Evolutionary conservation across 1,284 basidiomycete genomes (phyloP).

Genomic region (Trametes hirsuta): DNA sequence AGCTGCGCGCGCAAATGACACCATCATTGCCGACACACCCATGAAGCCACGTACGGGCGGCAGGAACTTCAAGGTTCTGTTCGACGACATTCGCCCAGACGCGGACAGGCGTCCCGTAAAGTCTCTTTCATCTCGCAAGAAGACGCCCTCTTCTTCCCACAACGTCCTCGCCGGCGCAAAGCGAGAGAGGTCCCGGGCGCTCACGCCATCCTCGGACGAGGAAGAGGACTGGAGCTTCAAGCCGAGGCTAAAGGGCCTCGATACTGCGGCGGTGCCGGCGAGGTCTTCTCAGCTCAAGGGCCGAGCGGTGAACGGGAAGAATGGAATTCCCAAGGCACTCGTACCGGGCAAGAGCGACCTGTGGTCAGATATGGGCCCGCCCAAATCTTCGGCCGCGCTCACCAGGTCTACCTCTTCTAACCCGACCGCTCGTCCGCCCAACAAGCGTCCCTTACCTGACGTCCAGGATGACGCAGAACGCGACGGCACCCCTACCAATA

Average conservation of each 20-base stretch:
- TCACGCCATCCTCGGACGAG: constrained; percentile 35
- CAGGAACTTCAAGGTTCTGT: constrained; percentile 67
- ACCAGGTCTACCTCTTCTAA: constrained; percentile 1
- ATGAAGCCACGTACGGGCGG: constrained; percentile 58
- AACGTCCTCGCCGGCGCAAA: constrained; percentile 24
- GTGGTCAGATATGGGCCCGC: constrained; percentile 27
- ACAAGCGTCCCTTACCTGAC: constrained; percentile 31
- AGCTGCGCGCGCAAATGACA: constrained; percentile 39
- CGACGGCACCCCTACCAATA: constrained; percentile 9
- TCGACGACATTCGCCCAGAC: constrained; percentile 51
- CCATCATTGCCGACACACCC: constrained; percentile 70
- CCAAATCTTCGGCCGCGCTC: constrained; percentile 9
- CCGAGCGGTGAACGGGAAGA: constrained; percentile 23
- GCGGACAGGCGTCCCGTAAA: constrained; percentile 20
- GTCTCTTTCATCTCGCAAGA: constrained; percentile 25
- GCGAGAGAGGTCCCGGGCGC: constrained; percentile 30
- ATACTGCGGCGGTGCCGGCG: constrained; percentile 19
- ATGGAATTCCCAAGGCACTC: constrained; percentile 27
- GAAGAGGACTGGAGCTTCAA: constrained; percentile 29
- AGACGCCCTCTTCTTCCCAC: constrained; percentile 20
- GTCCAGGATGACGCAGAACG: constrained; percentile 21
- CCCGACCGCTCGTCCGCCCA: constrained; percentile 7
- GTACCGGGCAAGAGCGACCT: constrained; percentile 37
- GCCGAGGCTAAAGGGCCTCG: constrained; percentile 25
- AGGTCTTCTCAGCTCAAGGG: constrained; percentile 14